A percentile compares a stretch with the other conserved stretches of the same genome.
Evolutionary conservation across 140 eudicot genomes (phyloP).

Genomic region (Senecio squalidus): DNA sequence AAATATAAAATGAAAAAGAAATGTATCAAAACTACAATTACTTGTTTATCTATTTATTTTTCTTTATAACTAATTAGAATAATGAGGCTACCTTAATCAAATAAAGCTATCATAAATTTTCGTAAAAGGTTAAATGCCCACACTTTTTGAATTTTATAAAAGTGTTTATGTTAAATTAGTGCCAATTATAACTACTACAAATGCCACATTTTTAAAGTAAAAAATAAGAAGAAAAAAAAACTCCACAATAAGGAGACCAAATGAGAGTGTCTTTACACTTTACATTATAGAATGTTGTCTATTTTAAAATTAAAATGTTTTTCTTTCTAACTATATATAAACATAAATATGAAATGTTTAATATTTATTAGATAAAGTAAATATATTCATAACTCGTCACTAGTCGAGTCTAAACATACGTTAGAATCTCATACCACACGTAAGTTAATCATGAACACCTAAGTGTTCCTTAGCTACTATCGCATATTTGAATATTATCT

Average conservation of each 20-base stretch:
- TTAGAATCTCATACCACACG: constrained; percentile 8
- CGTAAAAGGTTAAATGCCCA: not conserved
- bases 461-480: constrained; percentile 10
- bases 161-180: not conserved
- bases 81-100: no score
- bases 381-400: not conserved
- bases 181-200: not conserved
- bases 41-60: no score
- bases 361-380: no score
- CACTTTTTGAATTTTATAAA: not conserved
- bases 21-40: no score
- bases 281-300: not conserved
- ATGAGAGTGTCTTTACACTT: constrained; percentile 14
- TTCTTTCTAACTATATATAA: no score
- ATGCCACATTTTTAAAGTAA: not conserved
- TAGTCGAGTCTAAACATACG: not conserved
- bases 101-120: no score
- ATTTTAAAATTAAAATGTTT: not conserved
- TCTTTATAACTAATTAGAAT: no score
- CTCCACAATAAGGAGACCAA: constrained; percentile 20
- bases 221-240: not conserved
- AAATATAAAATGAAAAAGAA: no score
- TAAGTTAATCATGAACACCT: not conserved
- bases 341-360: no score
- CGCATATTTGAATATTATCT: not conserved